These are phyloP conservation scores for Dionaea muscipula DNA, from an alignment of 179 eudicot species.

Conservation along the genomic window DNA sequence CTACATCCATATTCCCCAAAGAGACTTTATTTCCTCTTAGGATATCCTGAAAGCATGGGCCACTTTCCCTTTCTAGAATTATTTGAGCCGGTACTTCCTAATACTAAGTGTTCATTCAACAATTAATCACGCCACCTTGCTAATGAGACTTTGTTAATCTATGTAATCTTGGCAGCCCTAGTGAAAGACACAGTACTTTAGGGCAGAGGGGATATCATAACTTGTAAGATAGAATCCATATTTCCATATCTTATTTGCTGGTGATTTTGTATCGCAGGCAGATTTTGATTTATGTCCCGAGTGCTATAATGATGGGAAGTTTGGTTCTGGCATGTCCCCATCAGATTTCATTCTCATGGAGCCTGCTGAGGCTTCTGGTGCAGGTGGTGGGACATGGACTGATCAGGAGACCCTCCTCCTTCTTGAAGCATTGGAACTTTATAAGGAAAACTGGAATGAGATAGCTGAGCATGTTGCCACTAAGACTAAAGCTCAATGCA, in stretches of 20 bases:
- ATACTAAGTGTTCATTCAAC: too few relatives aligned
- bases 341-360: slow-evolving; percentile 96
- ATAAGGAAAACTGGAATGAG: slow-evolving; percentile 93
- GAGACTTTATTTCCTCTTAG: too few relatives aligned
- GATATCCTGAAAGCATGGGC: too few relatives aligned
- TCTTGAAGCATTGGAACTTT: slow-evolving; percentile 90
- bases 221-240: neutral
- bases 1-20: too few relatives aligned
- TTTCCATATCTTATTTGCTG: slow-evolving; percentile 7
- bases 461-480: slow-evolving; percentile 99
- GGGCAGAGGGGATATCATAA: too few relatives aligned
- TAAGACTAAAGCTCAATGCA: slow-evolving; percentile 94
- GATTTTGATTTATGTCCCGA: slow-evolving; percentile 94
- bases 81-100: too few relatives aligned
- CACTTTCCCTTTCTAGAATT: too few relatives aligned
- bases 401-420: slow-evolving; percentile 97
- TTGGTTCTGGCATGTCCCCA: slow-evolving; percentile 82
- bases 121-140: too few relatives aligned
- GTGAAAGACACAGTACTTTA: too few relatives aligned
- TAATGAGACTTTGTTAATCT: too few relatives aligned
- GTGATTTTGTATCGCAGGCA: slow-evolving; percentile 50
- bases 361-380: slow-evolving; percentile 86
- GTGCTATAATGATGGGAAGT: slow-evolving; percentile 84
- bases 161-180: too few relatives aligned
- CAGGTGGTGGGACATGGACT: slow-evolving; percentile 92